These are phyloP conservation scores for Apiospora hydei DNA, from an alignment of 2,329 filamentous ascomycete genomes.

Conservation along the genomic window DNA sequence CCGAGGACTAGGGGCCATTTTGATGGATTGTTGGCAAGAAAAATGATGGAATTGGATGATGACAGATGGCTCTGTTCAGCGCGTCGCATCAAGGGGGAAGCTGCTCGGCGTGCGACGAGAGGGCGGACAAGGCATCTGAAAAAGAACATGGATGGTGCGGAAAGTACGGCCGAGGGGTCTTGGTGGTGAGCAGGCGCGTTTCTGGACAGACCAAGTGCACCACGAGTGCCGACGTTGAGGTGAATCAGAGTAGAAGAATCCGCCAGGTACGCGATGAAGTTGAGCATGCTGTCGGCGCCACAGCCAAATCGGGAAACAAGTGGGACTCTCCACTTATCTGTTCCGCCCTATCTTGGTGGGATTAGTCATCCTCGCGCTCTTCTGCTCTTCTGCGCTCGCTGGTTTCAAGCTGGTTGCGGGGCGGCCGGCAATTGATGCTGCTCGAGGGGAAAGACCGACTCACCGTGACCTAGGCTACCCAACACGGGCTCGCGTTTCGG, in stretches of 20 bases:
- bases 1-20: conserved; percentile 43
- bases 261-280: conserved; percentile 21
- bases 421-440: background rate
- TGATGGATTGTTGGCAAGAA: conserved; percentile 23
- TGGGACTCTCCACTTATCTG: background rate
- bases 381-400: no score
- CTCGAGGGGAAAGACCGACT: background rate
- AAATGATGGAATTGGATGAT: conserved; percentile 30
- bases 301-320: conserved; percentile 19
- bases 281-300: conserved; percentile 18
- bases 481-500: background rate
- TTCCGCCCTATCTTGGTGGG: conserved; percentile 17
- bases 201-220: conserved; percentile 6
- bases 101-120: conserved; percentile 37
- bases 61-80: conserved; percentile 39
- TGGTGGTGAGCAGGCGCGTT: conserved; percentile 17
- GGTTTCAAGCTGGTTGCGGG: background rate
- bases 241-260: conserved; percentile 8
- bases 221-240: conserved; percentile 4
- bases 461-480: background rate
- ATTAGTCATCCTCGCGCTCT: conserved; percentile 10
- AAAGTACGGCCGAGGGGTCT: background rate
- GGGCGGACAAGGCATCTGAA: conserved; percentile 44
- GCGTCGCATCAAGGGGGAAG: conserved; percentile 43
- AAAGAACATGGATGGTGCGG: conserved; percentile 26